Evolutionary conservation across 2,329 filamentous ascomycete species (phyloP), one percentile per base, ranked within the genome.

Genomic region (Metarhizium sp.): DNA sequence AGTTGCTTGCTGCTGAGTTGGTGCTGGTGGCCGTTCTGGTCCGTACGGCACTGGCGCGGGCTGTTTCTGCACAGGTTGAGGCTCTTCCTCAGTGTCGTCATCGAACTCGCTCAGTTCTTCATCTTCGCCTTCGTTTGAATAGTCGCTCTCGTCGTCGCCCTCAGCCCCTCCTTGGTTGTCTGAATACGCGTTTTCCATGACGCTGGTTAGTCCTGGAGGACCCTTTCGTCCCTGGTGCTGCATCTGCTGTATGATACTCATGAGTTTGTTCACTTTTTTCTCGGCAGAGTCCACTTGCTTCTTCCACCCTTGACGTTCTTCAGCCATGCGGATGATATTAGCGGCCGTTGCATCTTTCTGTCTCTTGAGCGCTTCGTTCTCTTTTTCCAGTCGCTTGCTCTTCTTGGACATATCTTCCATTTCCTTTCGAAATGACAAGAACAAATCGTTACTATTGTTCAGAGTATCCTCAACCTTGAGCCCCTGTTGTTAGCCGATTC

Each of bases 401-500:
- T 97, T 97, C 76, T 96, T 96, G 1, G 92, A 96, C 92, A 97
- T 97, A 67, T 97, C 94, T 73, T 97, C 94, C 92, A 97, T 97
- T 73, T 97, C 94, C 75, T 96, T 96, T 54, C 92, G 84, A 73
- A 97, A 97, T 1, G 94, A 96, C 62, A 96, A 77, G 72, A 97
- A 97, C 54, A 97, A 78, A 69, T 97, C 94, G 75, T 97, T 97
- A 72, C 90, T 96, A 69, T 96, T 97, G 74, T 96, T 97, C 52
- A 97, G 81, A 42, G 92, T 97, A 73, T 97, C 94, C 80, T 97
- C 92, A 69, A 97, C 92, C 92, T 97, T 63, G 59, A 29, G 16
- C 30, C 34, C 11, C 32, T 14, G 32, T 51, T n/a, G 50, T 48
- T 46, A 45, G 52, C 16, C 25, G 25, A 5, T 7, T 42, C 20